Base-by-base conservation (phyloP, 2,329 filamentous ascomycete species). In the Alternaria atra region DNA sequence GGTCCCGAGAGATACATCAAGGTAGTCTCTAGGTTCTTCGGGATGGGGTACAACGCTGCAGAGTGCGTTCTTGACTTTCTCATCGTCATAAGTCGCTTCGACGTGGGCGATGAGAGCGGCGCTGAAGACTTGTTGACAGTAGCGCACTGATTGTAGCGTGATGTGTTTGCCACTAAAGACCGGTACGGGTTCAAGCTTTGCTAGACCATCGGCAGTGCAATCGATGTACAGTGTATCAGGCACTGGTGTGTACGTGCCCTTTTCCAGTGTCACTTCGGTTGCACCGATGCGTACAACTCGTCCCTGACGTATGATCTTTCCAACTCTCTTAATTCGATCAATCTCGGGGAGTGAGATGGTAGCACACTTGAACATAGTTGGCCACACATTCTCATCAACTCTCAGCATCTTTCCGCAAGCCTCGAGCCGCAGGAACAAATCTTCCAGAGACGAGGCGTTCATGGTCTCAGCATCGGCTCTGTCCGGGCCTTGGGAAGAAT, bases 201-300 rank as follows among this genome's bases (percentile, higher is more conserved):
- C 39, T 4, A 42, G 5, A 42, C 0, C 10, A 23, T 17, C 0
- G 8, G 39, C 39, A 42, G 39, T 1, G 1, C 39, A 42, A 20
- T 42, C 10, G 1, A 42, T 23, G 10, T 59, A 39, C 50, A 63
- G 40, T 35, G 37, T 55, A 34, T 55, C 55, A 23, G 20, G 39
- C 2, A 42, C 17, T 20, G 39, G 39, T 20, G 10, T 42, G 10
- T 42, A 42, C 13, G 39, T 42, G 20, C 39, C 39, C 39, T 42
- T 42, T 20, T 42, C 39, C 23, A 42, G 13, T 20, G 39, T 42
- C 10, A 42, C 39, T 20, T 42, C 23, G 39, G 20, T 20, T 42
- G 20, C 17, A 20, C 20, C 10, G 23, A 42, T 42, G 20, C 39
- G 39, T 0, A 20, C 23, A 12, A 42, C 39, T 13, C 10, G 39